phyloP scores from a whole-genome alignment of 2,329 filamentous ascomycete species.

The Diaporthe amygdali region DNA sequence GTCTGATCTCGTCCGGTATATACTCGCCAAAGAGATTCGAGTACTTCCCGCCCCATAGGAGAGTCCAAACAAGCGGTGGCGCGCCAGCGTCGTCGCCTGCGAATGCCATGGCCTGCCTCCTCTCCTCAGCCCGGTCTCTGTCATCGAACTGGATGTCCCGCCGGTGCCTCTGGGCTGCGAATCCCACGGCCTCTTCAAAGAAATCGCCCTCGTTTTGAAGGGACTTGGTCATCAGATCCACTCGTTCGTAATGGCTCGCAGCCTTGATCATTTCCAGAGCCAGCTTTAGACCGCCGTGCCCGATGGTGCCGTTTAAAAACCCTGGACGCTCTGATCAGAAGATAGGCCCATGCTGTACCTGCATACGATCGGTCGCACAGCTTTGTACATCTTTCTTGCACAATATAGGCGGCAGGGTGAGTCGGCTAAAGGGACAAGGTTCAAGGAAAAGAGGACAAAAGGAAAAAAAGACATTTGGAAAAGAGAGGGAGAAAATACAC shows the following conservation, averaged over 20 bases:
- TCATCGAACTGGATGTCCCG: not conserved
- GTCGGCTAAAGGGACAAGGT: not conserved
- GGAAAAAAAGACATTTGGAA: no score
- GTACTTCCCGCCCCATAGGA: conserved; percentile 25
- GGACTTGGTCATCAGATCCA: conserved; percentile 34
- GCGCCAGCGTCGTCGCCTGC: not conserved
- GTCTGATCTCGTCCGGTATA: conserved; percentile 16
- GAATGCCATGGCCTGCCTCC: not conserved
- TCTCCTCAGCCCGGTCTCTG: not conserved
- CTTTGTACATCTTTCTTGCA: not conserved
- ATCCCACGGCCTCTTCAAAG: not conserved
- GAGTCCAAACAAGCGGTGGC: conserved; percentile 26
- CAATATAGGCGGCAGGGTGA: not conserved
- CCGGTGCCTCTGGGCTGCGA: not conserved
- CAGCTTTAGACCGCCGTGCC: not conserved
- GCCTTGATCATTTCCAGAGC: not conserved
- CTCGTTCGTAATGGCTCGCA: conserved; percentile 30
- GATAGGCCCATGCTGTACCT: not conserved
- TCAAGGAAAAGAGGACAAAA: no score
- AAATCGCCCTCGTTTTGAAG: not conserved
- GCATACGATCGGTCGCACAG: not conserved
- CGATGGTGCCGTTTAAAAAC: conserved; percentile 6
- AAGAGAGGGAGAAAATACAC: not conserved
- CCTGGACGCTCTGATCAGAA: not conserved
- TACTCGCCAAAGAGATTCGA: conserved; percentile 24